phyloP scores from a whole-genome alignment of 257 asterid genomes.

The Cinchona pubescens region DNA sequence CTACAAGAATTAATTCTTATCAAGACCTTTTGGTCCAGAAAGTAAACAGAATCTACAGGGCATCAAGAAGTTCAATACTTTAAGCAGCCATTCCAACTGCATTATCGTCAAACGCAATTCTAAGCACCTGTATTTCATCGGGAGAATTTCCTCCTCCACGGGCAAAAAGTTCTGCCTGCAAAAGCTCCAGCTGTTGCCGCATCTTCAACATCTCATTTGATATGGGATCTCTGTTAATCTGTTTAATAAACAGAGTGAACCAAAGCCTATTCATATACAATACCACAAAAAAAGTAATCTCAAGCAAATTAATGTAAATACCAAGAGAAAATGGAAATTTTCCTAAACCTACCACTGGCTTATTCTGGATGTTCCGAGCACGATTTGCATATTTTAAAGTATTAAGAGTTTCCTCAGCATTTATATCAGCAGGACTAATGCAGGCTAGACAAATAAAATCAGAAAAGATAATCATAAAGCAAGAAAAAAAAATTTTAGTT shows the following conservation, averaged over 20 bases:
- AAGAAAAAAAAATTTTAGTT: neutral
- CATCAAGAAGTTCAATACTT: slow-evolving; percentile 2
- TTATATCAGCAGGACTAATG: slow-evolving; percentile 98
- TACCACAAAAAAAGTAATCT: slow-evolving; percentile 11
- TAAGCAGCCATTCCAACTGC: neutral
- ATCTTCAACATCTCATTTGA: slow-evolving; percentile 94
- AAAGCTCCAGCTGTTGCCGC: slow-evolving; percentile 90
- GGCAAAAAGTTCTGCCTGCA: slow-evolving; percentile 97
- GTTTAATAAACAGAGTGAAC: slow-evolving; percentile 29
- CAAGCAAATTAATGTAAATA: neutral
- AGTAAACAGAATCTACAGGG: slow-evolving; percentile 2
- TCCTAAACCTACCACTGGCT: slow-evolving; percentile 76
- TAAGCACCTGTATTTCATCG: slow-evolving; percentile 77
- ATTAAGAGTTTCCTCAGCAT: slow-evolving; percentile 98
- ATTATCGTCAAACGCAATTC: neutral
- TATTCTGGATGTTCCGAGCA: slow-evolving; percentile 97
- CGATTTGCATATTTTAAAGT: slow-evolving; percentile 97
- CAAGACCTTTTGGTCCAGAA: slow-evolving; percentile 13
- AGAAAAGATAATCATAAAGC: neutral
- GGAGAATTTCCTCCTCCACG: slow-evolving; percentile 91
- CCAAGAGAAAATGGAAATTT: slow-evolving; percentile 6
- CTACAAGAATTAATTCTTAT: slow-evolving; percentile 41
- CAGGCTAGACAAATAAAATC: slow-evolving; percentile 58
- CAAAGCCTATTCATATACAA: slow-evolving; percentile 15
- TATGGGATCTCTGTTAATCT: slow-evolving; percentile 93